Evolutionary conservation across 805 yeast genomes (phyloP).

Genomic region (Starmerella vitae): DNA sequence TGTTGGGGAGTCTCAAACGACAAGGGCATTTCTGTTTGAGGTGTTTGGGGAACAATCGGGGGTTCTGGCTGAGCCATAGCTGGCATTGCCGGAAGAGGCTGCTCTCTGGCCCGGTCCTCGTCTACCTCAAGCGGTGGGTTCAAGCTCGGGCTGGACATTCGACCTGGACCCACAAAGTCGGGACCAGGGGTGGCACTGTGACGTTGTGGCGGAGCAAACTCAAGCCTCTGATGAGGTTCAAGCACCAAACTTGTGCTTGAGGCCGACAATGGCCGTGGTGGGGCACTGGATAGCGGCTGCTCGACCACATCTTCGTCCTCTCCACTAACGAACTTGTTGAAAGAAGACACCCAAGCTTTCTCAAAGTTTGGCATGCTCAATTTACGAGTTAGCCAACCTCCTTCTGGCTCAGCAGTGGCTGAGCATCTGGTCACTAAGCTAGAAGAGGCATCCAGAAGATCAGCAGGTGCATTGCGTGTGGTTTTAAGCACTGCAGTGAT

Average conservation of each 20-base stretch:
- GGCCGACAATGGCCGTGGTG: background rate
- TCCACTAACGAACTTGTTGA: conserved; percentile 71
- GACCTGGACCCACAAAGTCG: no score
- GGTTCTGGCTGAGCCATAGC: no score
- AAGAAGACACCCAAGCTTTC: conserved; percentile 75
- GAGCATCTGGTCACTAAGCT: conserved; percentile 15
- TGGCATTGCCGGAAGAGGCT: no score
- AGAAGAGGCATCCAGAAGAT: conserved; percentile 38
- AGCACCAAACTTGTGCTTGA: background rate
- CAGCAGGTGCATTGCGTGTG: conserved; percentile 11
- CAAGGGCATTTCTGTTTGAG: no score
- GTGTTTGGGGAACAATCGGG: no score
- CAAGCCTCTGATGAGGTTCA: background rate
- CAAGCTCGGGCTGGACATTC: background rate
- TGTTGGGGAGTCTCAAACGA: no score
- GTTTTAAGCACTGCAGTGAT: conserved; percentile 9
- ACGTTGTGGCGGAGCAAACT: conserved; percentile 5
- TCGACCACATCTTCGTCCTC: conserved; percentile 38
- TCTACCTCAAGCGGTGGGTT: background rate
- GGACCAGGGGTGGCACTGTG: conserved; percentile 15
- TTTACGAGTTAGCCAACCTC: conserved; percentile 61
- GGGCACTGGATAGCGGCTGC: background rate
- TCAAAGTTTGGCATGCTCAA: conserved; percentile 43
- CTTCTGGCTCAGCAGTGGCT: conserved; percentile 23
- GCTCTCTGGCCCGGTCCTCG: no score